Conservation (phyloP, 129 eudicot genomes). For the Rutidosis leptorrhynchoides region DNA sequence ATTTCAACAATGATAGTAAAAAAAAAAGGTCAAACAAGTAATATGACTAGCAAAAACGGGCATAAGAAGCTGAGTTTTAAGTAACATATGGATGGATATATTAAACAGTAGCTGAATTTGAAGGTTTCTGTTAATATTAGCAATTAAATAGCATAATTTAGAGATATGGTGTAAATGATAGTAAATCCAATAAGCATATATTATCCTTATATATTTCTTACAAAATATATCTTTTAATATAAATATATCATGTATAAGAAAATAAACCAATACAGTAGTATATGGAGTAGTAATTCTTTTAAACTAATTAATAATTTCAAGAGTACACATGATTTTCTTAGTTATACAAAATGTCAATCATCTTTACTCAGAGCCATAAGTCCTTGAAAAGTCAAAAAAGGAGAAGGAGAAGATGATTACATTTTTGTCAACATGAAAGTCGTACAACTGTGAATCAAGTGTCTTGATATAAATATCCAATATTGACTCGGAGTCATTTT, state of each 20-base stretch:
- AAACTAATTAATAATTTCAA: too few species aligned
- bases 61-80: neutral
- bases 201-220: neutral
- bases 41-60: neutral
- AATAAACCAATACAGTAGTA: too few species aligned
- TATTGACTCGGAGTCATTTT: constrained; percentile 54
- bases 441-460: constrained; percentile 73
- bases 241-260: neutral
- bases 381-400: neutral
- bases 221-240: neutral
- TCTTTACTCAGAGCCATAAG: too few species aligned
- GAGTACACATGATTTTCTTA: too few species aligned
- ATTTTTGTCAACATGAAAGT: constrained; percentile 63
- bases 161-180: neutral
- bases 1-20: constrained; percentile 10
- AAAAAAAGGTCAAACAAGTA: neutral
- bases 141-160: neutral
- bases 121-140: neutral
- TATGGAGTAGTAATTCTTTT: neutral
- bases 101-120: neutral
- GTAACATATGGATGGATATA: neutral
- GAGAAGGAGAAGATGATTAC: constrained; percentile 33
- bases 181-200: neutral
- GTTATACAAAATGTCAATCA: too few species aligned
- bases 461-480: constrained; percentile 92